Base-by-base conservation (phyloP, 164 flowering plant species). In the Nymphaea colorata region DNA sequence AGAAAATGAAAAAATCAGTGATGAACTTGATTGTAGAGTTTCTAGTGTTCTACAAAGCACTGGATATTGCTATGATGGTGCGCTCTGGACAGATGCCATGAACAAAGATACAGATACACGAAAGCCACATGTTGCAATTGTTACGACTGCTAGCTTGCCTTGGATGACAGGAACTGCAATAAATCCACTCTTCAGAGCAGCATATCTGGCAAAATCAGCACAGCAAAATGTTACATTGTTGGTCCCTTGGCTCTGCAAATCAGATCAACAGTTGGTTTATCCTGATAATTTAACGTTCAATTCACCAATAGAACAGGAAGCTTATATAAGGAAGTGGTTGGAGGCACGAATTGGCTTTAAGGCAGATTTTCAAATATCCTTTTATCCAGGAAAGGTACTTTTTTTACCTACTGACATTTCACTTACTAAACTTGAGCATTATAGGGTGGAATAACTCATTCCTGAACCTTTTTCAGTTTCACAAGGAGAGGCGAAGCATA, bases 151-250 rank as follows among this genome's bases (percentile, higher is more conserved):
- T 66, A 91, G 97, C 79, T 95, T 94, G 78, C 99, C 99, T 75
- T 94, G 99, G 99, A 88, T 94, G 97, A 94, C 99, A 42, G 99
- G 99, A 71, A 94, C 99, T 73, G 98, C 99, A 66, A 91, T 94
- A 68, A 94, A 94, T 73, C 99, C 99, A 70, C 77, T 94, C 71
- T 94, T 94, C 73, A 85, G 99, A 61, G 99, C 99, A 41, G 99
- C 99, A 69, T 94, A 88, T 81, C 73, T 91, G 44, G 83, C 99
- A 4, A 82, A 87, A 59, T 86, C 96, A 69, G 95, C 85, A 67
- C 76, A 90, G 73, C 96, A 87, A 71, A 88, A 87, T 65, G 94
- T 94, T n/a, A 91, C 97, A 12, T 80, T 94, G 47, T 75, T 94
- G 82, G 96, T 94, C 77, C 99, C 99, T 47, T 94, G 99, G 98